A percentile compares a stretch with the other conserved stretches of the same genome.
phyloP scores from a whole-genome alignment of 2,329 filamentous ascomycete genomes.

The Pleomassaria siparia region DNA sequence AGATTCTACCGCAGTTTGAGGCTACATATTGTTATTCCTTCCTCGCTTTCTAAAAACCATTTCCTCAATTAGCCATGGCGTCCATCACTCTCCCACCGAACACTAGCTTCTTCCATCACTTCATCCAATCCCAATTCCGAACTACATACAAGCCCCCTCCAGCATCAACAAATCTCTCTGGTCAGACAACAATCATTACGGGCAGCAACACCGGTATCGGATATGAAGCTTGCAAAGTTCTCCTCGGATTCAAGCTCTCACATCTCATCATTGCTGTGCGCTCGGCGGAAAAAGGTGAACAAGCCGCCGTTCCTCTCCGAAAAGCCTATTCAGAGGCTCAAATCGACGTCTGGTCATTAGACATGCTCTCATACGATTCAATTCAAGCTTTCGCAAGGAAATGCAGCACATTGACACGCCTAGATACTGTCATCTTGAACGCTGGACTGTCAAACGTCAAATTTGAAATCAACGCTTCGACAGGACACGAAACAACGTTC shows the following conservation, averaged over 20 bases:
- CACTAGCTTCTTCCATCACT: conserved; percentile 1
- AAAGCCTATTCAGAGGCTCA: conserved; percentile 11
- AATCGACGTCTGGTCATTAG: conserved; percentile 31
- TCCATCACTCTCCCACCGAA: neutral
- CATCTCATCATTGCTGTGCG: conserved; percentile 4
- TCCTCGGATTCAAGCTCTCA: conserved; percentile 2
- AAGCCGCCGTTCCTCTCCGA: neutral
- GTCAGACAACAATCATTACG: conserved; percentile 10
- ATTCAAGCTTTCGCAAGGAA: conserved; percentile 21
- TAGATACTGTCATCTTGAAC: conserved; percentile 40
- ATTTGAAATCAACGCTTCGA: conserved; percentile 16
- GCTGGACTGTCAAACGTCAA: conserved; percentile 26
- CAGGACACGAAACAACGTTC: conserved; percentile 42
- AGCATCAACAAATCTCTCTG: conserved; percentile 7
- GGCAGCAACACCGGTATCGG: conserved; percentile 18
- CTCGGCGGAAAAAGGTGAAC: neutral
- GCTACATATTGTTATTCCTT: no score
- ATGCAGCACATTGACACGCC: conserved; percentile 10
- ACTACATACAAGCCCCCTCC: conserved; percentile 7
- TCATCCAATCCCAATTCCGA: conserved; percentile 7
- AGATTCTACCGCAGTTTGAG: neutral
- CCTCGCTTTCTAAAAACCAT: neutral
- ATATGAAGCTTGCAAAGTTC: conserved; percentile 11
- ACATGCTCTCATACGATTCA: conserved; percentile 25
- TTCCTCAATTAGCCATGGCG: neutral